These are phyloP conservation scores for Hypsizygus ulmarius DNA, from an alignment of 1,284 basidiomycete species.

Conservation along the genomic window DNA sequence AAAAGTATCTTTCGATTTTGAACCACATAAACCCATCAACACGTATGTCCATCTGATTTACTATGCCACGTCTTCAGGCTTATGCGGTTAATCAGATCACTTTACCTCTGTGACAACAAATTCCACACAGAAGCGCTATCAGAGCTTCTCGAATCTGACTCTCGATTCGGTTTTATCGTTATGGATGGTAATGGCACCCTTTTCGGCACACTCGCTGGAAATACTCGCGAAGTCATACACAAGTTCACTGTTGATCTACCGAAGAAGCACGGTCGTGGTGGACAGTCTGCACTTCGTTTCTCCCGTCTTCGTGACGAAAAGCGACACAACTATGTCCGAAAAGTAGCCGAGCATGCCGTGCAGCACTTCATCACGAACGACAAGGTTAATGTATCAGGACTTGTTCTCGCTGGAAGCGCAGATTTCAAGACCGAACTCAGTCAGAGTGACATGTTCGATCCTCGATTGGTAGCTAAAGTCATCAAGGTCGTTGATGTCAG, in stretches of 20 bases:
- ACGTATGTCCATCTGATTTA: constrained; percentile 58
- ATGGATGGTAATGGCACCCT: constrained; percentile 99
- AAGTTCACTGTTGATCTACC: constrained; percentile 99
- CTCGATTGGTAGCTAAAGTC: constrained; percentile 81
- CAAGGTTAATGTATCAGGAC: constrained; percentile 96
- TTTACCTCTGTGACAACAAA: constrained; percentile 99
- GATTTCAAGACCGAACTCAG: constrained; percentile 99
- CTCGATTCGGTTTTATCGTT: constrained; percentile 98
- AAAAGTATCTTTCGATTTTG: constrained; percentile 97
- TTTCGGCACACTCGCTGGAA: constrained; percentile 94
- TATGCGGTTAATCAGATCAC: constrained; percentile 53
- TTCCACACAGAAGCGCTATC: constrained; percentile 98
- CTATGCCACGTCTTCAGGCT: constrained; percentile 12
- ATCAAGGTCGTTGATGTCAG: constrained; percentile 99
- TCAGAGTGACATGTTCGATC: constrained; percentile 97
- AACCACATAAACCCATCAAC: constrained; percentile 98
- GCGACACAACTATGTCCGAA: constrained; percentile 99
- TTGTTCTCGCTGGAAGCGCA: constrained; percentile 97
- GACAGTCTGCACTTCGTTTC: constrained; percentile 99
- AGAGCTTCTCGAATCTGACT: constrained; percentile 96
- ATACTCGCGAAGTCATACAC: constrained; percentile 96
- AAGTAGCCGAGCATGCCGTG: constrained; percentile 95
- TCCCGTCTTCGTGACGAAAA: constrained; percentile 99
- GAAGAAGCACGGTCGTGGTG: constrained; percentile 99
- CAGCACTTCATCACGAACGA: constrained; percentile 98